A percentile compares a stretch with the other conserved stretches of the same genome.
These are phyloP conservation scores for Entomortierella lignicola DNA, from an alignment of 192 early-diverging fungal species.

Conservation along the genomic window DNA sequence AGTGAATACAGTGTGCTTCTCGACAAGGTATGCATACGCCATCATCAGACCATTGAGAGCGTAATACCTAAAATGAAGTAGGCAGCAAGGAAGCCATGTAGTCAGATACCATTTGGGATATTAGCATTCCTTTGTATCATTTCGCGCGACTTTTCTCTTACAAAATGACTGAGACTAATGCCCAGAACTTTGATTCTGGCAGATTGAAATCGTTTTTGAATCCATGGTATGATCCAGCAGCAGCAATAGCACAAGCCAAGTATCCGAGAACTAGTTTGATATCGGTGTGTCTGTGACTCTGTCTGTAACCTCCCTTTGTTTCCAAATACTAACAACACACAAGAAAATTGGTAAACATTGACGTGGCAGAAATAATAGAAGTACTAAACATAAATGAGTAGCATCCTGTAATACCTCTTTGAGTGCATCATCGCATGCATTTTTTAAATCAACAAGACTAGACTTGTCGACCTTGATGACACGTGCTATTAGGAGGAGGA, in stretches of 20 bases:
- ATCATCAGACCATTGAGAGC: slow-evolving; percentile 62
- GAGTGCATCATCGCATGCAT: slow-evolving; percentile 74
- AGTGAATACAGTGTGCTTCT: slow-evolving; percentile 76
- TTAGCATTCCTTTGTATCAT: too few relatives aligned
- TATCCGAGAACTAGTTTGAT: slow-evolving; percentile 87
- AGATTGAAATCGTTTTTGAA: slow-evolving; percentile 72
- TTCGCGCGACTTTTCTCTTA: slow-evolving; percentile 57
- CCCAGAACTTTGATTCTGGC: slow-evolving; percentile 67
- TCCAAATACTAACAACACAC: slow-evolving; percentile 55
- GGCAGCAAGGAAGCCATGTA: background rate
- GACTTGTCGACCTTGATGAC: slow-evolving; percentile 56
- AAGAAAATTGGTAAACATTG: background rate
- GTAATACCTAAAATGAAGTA: slow-evolving; percentile 43
- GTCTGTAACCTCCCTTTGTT: slow-evolving; percentile 63
- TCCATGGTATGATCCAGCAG: slow-evolving; percentile 74
- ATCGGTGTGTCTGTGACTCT: slow-evolving; percentile 86
- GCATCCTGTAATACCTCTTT: slow-evolving; percentile 52
- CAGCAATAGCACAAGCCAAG: slow-evolving; percentile 78
- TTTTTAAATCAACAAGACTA: slow-evolving; percentile 64
- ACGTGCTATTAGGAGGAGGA: slow-evolving; percentile 17
- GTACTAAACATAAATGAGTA: background rate
- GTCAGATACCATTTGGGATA: background rate
- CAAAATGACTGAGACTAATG: slow-evolving; percentile 66
- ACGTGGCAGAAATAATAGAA: slow-evolving; percentile 6
- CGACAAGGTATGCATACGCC: slow-evolving; percentile 68